phyloP scores from a whole-genome alignment of 2,329 filamentous ascomycete genomes.

The Alternaria sp. region DNA sequence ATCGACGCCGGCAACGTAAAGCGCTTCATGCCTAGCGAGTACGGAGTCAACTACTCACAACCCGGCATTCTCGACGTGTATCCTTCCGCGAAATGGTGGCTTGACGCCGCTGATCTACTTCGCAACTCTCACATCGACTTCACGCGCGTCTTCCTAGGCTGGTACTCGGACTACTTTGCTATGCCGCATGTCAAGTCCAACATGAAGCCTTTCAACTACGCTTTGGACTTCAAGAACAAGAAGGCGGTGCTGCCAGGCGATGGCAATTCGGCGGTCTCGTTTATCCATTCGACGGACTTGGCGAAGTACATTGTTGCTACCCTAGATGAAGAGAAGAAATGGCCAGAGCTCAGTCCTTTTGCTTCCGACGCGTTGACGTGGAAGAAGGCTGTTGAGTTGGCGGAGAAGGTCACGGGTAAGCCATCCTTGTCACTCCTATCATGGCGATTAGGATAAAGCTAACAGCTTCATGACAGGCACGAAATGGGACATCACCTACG shows the following conservation, averaged over 20 bases:
- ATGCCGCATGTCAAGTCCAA: slow-evolving; percentile 29
- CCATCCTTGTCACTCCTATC: neutral
- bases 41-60: slow-evolving; percentile 10
- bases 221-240: slow-evolving; percentile 22
- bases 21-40: slow-evolving; percentile 25
- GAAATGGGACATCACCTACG: slow-evolving; percentile 17
- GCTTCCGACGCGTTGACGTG: slow-evolving; percentile 53
- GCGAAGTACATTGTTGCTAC: slow-evolving; percentile 20
- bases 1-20: slow-evolving; percentile 12
- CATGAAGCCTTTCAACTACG: slow-evolving; percentile 21
- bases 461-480: neutral
- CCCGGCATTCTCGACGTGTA: slow-evolving; percentile 8
- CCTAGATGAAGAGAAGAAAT: slow-evolving; percentile 9
- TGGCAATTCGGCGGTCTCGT: slow-evolving; percentile 11
- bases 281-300: slow-evolving; percentile 22
- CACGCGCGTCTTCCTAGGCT: slow-evolving; percentile 32
- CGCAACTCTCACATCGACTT: slow-evolving; percentile 28
- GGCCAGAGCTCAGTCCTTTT: slow-evolving; percentile 47
- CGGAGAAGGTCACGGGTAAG: slow-evolving; percentile 50
- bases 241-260: slow-evolving; percentile 22
- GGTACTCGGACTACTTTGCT: slow-evolving; percentile 39
- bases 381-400: slow-evolving; percentile 54
- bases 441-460: neutral
- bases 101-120: slow-evolving; percentile 19
- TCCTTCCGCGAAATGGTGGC: slow-evolving; percentile 11